Percentiles rank a stretch among this genome's conserved stretches.
These are phyloP conservation scores for Cercospora nicotianae DNA, from an alignment of 2,329 filamentous ascomycete genomes.

Conservation along the genomic window DNA sequence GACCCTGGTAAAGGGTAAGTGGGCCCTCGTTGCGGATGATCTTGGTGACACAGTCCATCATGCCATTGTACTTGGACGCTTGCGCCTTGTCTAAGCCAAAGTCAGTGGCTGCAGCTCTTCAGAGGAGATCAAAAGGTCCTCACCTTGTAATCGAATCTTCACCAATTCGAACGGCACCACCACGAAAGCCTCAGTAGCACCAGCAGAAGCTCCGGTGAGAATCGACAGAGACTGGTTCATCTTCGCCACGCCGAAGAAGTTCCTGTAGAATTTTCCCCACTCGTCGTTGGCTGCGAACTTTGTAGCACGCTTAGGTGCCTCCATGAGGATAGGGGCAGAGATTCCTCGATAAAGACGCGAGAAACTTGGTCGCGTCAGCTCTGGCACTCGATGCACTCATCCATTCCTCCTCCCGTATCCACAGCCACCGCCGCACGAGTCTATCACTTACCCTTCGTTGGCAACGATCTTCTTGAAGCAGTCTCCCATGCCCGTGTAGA, in stretches of 20 bases:
- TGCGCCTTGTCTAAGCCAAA: slow-evolving; percentile 72
- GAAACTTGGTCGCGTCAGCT: slow-evolving; percentile 55
- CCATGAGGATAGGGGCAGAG: slow-evolving; percentile 93
- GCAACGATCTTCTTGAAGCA: slow-evolving; percentile 97
- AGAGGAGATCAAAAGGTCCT: slow-evolving; percentile 1
- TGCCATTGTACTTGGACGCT: slow-evolving; percentile 81
- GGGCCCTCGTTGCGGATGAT: slow-evolving; percentile 80
- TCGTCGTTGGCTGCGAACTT: slow-evolving; percentile 99
- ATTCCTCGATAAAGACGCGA: slow-evolving; percentile 95
- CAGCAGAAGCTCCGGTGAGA: slow-evolving; percentile 89
- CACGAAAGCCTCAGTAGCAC: slow-evolving; percentile 93
- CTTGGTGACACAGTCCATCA: slow-evolving; percentile 77
- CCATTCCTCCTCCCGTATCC: not conserved
- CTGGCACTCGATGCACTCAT: not conserved
- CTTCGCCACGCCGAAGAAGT: slow-evolving; percentile 76
- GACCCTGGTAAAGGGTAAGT: slow-evolving; percentile 90
- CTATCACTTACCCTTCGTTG: slow-evolving; percentile 75
- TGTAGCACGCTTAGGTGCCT: slow-evolving; percentile 90
- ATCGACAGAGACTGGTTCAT: slow-evolving; percentile 91
- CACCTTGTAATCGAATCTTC: slow-evolving; percentile 87
- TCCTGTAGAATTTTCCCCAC: slow-evolving; percentile 94
- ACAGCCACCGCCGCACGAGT: not conserved
- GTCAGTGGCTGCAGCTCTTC: slow-evolving; percentile 8
- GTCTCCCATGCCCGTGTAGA: slow-evolving; percentile 96
- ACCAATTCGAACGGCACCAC: slow-evolving; percentile 97